A percentile compares a stretch with the other conserved stretches of the same genome.
Conservation (phyloP, 129 eudicot genomes). For the Dittrichia graveolens region DNA sequence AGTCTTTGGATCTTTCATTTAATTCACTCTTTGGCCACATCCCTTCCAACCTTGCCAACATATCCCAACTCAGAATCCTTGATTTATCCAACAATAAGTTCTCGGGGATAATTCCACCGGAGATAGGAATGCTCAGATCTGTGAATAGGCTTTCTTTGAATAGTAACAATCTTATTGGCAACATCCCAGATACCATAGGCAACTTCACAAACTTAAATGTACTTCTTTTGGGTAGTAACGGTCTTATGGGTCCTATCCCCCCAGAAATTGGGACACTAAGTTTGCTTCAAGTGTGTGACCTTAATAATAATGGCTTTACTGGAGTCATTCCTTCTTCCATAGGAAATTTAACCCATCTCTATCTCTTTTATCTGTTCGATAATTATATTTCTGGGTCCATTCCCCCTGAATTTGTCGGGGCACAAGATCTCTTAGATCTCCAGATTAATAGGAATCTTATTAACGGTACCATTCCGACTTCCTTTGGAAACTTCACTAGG, state of each 20-base stretch:
- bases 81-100: slow-evolving; percentile 24
- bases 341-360: slow-evolving; percentile 19
- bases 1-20: slow-evolving; percentile 14
- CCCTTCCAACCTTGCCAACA: slow-evolving; percentile 27
- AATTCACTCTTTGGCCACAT: slow-evolving; percentile 36
- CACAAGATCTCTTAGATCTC: slow-evolving; percentile 16
- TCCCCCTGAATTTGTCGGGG: slow-evolving; percentile 14
- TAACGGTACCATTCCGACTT: slow-evolving; percentile 19
- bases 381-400: slow-evolving; percentile 26
- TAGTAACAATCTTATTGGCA: slow-evolving; percentile 7
- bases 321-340: slow-evolving; percentile 34
- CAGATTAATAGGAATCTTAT: background rate
- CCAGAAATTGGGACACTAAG: background rate
- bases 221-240: background rate
- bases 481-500: slow-evolving; percentile 11
- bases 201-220: slow-evolving; percentile 12
- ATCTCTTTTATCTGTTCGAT: background rate
- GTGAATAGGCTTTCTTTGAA: background rate
- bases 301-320: slow-evolving; percentile 19
- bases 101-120: slow-evolving; percentile 33
- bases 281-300: background rate
- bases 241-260: slow-evolving; percentile 25
- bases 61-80: slow-evolving; percentile 19
- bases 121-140: slow-evolving; percentile 20
- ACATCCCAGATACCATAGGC: slow-evolving; percentile 25